Evolutionary conservation across 192 early-diverging fungal species (phyloP), one percentile per base, ranked within the genome.

Genomic region (Coemansia sp.): DNA sequence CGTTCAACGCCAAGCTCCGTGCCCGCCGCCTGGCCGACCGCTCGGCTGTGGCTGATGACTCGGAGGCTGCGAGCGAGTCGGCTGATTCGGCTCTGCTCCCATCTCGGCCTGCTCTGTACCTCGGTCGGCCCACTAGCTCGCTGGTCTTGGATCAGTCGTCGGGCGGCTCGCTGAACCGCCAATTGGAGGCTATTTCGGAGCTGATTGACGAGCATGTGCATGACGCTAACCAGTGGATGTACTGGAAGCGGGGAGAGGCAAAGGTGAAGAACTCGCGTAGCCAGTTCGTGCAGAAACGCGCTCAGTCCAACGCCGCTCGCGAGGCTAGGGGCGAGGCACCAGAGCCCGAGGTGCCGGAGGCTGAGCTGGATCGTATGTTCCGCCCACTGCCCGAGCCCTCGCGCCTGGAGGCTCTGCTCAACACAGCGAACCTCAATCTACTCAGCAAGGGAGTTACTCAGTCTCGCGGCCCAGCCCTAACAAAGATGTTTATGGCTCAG

Each of bases 401-500:
- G 70, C 88, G 94, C 63, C 84, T 99, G 59, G 94, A 97, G 58
- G 88, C 88, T 14, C 85, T 98, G 71, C 86, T 99, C 67, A 86
- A 95, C 61, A 88, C 89, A 28, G 92, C 92, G 66, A 93, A 96
- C 79, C 91, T 97, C 65, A 91, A 95, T 73, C 92, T 94, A 69
- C 92, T 93, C 73, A 91, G 88, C 78, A 92, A 94, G 84, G 92
- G 96, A 83, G 83, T 98, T 40, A 91, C 94, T 63, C 89, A 95
- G 84, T 95, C 91, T 76, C 89, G 94, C 65, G 97, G 96, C 50
- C 95, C 95, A 26, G 90, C 88, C n/a, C 84, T 99, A 71, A 87
- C 92, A 66, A 94, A 94, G 85, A 87, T 98, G 87, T 97, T 90
- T 79, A 83, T 86, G 74, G 86, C 87, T 42, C 87, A 87, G 74